Evolutionary conservation across 208 protist genomes (phyloP), one percentile per base, ranked within the genome.

Genomic region (Acanthamoeba divionensis): DNA sequence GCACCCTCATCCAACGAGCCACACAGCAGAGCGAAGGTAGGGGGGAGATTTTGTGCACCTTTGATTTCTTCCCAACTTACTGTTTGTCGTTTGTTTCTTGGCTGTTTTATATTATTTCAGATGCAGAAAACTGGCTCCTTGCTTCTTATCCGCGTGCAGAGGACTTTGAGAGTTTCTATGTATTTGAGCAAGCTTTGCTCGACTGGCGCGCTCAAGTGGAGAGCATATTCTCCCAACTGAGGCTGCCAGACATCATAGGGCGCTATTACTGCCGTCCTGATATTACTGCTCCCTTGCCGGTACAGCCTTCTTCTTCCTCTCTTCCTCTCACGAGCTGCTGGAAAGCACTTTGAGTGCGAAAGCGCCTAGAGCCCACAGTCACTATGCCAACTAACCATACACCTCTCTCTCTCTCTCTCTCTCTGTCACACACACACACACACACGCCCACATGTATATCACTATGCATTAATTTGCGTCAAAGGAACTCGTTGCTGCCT

Each of bases 171-270:
- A 55, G 41, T 7, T 88, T 57, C 57, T 88, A 57, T 33, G 79
- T 71, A n/a, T 88, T 71, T 62, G 79, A 88, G 38, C 79, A 52
- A 33, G 79, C 79, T 18, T 62, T 88, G 2, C 60, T 88, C 31
- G 36, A 88, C 15, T 88, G 79, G 79, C 66, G 71, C 44, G 79
- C 57, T 18, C 15, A 88, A 54, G 79, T 69, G 26, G 79, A 88
- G 10, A n/a, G 44, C 2, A 45, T 44, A 13, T 26, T 88, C 8
- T 36, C 44, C 15, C 57, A 69, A 10, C 41, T 88, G 7, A 36
- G 71, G 18, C n/a, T 88, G 24, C 79, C 79, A 15, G 79, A 65
- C 36, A 69, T 88, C 18, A 47, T 88, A 4, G 79, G 79, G 21
- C 50, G 79, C 29, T 71, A 65, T 18, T 88, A 88, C 55, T n/a